Base-by-base conservation (phyloP, 441 rosid genomes). In the Manihot esculenta region DNA sequence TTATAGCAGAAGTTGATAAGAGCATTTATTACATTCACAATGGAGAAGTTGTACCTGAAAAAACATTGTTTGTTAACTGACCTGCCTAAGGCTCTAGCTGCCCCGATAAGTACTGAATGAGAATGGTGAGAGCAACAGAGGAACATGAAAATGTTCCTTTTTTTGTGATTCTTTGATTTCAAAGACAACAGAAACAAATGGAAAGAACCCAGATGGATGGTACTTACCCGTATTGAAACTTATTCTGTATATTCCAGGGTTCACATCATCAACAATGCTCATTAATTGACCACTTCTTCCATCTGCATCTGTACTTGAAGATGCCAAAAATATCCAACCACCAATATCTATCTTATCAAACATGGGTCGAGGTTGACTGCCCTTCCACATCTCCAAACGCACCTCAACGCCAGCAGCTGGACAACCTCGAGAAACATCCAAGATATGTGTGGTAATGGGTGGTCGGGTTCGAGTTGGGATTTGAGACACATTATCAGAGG, bases 381-480 rank as follows among this genome's bases (percentile, higher is more conserved):
- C 87, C 44, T 74, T 78, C 97, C 97, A 92, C 75, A 85, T 82
- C 67, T 92, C 97, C 74, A 94, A 72, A 48, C 59, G 64, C 48
- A 94, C 87, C 72, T 92, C 95, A 75, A 90, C 68, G 33, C 89
- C 99, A 55, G 82, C 80, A 67, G 91, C 99, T 18, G 97, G 97
- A 72, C 81, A 71, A 45, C 97, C 99, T 56, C 77, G 81, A 41
- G 97, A 86, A 75, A 90, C 88, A 80, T 94, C 97, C 72, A 94
- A 83, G 48, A 94, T 89, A 81, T 94, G 99, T 42, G 97, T 89
- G 10, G 97, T 90, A 71, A 94, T 89, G 11, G 97, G 99, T 21
- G 93, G 97, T 24, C 94, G 89, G 23, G 81, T 82, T 77, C 91
- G 85, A 71, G 76, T 73, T 64, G 79, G 76, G 72, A 72, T 49